Percentiles rank a stretch among this genome's conserved stretches.
Conservation (phyloP, 139 green algal species). For the Chlamydomonas incerta region DNA sequence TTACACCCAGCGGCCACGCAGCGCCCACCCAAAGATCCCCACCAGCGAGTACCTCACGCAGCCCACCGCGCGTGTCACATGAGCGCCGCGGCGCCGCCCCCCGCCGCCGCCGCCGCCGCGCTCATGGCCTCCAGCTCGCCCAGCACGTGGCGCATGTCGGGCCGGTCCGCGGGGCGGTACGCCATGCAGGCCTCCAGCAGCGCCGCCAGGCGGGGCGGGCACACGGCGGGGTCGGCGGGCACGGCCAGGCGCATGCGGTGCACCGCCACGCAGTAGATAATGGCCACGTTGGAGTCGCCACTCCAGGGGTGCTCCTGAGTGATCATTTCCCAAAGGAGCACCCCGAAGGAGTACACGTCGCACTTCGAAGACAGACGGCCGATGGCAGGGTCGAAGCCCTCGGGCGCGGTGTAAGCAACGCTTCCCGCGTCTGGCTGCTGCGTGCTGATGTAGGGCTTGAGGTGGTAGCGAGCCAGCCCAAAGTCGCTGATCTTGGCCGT, state of each 20-base stretch:
- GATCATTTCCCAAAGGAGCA: slow-evolving; percentile 56
- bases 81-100: slow-evolving; percentile 14
- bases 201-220: slow-evolving; percentile 16
- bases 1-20: too few species aligned
- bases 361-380: slow-evolving; percentile 51
- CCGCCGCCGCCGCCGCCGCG: background rate
- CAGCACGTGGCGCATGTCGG: slow-evolving; percentile 23
- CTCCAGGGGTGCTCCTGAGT: slow-evolving; percentile 49
- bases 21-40: too few species aligned
- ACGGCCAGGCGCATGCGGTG: slow-evolving; percentile 38
- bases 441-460: slow-evolving; percentile 46
- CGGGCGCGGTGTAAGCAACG: slow-evolving; percentile 57
- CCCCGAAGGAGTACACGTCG: slow-evolving; percentile 53
- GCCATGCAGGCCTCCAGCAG: slow-evolving; percentile 36
- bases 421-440: slow-evolving; percentile 47
- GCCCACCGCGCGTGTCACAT: too few species aligned
- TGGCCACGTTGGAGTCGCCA: slow-evolving; percentile 51
- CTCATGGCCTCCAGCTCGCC: slow-evolving; percentile 20
- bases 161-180: slow-evolving; percentile 6
- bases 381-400: slow-evolving; percentile 59
- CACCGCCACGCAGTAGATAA: slow-evolving; percentile 62
- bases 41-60: too few species aligned
- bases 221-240: slow-evolving; percentile 9
- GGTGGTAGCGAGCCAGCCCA: slow-evolving; percentile 34
- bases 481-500: slow-evolving; percentile 46